Base-by-base conservation (phyloP, 1,284 basidiomycete species). In the Cutaneotrichosporon spelunceum region DNA sequence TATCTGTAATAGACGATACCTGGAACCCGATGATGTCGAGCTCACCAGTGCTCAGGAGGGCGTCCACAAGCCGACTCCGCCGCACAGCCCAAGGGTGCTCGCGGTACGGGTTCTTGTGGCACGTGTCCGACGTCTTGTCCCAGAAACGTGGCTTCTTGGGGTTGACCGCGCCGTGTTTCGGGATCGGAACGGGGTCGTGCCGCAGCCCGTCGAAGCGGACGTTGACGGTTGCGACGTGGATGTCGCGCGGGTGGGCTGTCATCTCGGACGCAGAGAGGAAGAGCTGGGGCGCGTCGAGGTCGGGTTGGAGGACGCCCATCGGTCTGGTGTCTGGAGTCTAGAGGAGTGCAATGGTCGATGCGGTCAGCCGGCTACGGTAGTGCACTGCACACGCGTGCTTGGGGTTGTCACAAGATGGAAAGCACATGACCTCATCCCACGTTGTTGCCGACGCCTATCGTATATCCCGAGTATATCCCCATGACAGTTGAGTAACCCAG, bases 21-120 rank as follows among this genome's bases (percentile, higher is more conserved):
- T 76, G 74, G 59, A 75, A 77, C 10, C 84, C 86, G 81, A 75
- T 54, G 33, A 74, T 70, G 54, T 79, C 75, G 2, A 76, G 61
- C 10, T 67, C 53, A 10, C 72, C 72, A 10, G 64, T 65, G 14
- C 66, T 62, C 11, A 75, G 48, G 4, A 71, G 58, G 9, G 70
- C 66, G 55, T 78, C 77, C 4, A 74, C 68, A 11, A 78, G 64
- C 3, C 75, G 62, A 27, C 67, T 71, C 21, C 75, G 70, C 4
- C 77, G 65, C 57, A 77, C 74, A 0, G 71, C 64, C 78, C 72
- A 76, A 8, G 72, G 74, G 39, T 65, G 60, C 60, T 77, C 73
- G 33, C 39, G 58, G 58, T 70, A 75, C 24, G 57, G 34, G 19
- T 19, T n/a, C 39, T 42, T 42, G 39, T n/a, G 16, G 7, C 4